phyloP scores from a whole-genome alignment of 768 basidiomycete genomes.

The Fomitopsis pulvina region DNA sequence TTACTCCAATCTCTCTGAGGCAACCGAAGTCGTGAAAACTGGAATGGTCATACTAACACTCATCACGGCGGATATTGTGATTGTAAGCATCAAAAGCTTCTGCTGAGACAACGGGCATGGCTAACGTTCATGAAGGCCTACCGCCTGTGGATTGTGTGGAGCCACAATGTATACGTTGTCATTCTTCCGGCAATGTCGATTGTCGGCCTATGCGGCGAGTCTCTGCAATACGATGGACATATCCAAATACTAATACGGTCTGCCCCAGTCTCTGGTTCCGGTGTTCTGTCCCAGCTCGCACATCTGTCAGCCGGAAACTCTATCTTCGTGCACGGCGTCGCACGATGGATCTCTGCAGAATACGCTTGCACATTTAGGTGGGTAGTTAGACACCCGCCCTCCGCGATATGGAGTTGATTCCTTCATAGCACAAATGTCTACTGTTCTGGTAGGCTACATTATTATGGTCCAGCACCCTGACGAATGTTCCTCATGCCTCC shows the following conservation, averaged over 20 bases:
- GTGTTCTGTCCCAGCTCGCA: not conserved
- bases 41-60: not conserved
- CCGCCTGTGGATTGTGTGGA: constrained; percentile 1
- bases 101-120: not conserved
- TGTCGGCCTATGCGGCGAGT: not conserved
- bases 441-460: not conserved
- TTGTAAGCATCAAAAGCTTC: not conserved
- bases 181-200: not conserved
- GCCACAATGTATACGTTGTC: not conserved
- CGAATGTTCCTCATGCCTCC: not conserved
- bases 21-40: constrained; percentile 1
- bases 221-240: not conserved
- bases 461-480: too few relatives aligned
- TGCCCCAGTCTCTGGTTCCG: not conserved
- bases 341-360: not conserved
- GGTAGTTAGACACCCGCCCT: not conserved
- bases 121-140: not conserved
- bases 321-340: not conserved
- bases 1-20: not conserved
- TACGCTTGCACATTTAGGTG: not conserved
- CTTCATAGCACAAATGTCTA: not conserved
- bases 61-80: not conserved
- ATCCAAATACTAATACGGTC: not conserved
- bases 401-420: not conserved
- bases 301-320: not conserved